Base-by-base conservation (phyloP, 192 early-diverging fungal genomes). In the Glomus cerebriforme region DNA sequence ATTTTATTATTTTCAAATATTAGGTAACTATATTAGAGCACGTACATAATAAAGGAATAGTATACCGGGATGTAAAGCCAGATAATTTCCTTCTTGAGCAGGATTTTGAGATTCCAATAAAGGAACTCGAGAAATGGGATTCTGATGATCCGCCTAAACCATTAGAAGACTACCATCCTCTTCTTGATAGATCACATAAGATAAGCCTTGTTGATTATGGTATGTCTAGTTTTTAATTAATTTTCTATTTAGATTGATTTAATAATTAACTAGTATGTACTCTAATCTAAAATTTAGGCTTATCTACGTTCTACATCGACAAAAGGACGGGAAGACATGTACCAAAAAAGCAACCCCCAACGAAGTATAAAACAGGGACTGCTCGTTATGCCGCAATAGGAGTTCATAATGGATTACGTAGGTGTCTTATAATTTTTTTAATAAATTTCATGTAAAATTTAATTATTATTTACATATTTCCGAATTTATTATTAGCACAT, bases 371-470 rank as follows among this genome's bases (percentile, higher is more conserved):
- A 59, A 85, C 85, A 68, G 95, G 95, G 5, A 96, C 95, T 6
- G 95, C 95, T 6, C 89, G 95, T 3, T 96, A 96, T 84, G 93
- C 94, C 74, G 88, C 87, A 59, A 89, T 96, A 73, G 92, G 95
- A 79, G 93, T 95, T 29, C 95, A 96, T 82, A 87, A 91, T 32
- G 95, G 95, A 24, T 81, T 93, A 84, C 89, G 92, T 92, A 80
- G 71, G 81, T 82, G 27, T 73, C 29, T n/a, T 72, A 47, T 2
- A 29, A 7, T 13, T 5, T 54, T 24, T 45, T 39, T 10, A 9
- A 7, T 22, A 19, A 35, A 3, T 37, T 64, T n/a, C 0, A 34
- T 68, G 59, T 58, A 2, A 12, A 27, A 24, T 62, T 39, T 66
- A 34, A 49, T 71, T 13, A 49, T 71, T 13, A 15, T n/a, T 68